phyloP scores from a whole-genome alignment of 257 asterid species.

The Lycium ferocissimum region DNA sequence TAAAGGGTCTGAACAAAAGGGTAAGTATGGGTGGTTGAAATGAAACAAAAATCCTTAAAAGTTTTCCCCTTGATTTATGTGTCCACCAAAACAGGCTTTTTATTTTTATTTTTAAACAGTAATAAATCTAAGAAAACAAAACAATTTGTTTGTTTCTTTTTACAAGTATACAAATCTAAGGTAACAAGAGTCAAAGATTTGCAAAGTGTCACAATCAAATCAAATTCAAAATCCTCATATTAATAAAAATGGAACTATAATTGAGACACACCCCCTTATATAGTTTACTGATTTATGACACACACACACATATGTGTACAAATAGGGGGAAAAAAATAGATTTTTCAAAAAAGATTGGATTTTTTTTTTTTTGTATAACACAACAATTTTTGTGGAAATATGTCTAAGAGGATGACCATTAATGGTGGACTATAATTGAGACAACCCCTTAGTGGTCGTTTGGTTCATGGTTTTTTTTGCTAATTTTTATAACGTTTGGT shows the following conservation, averaged over 20 bases:
- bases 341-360: background rate
- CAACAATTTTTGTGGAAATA: conserved; percentile 16
- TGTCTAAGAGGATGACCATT: background rate
- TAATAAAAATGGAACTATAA: background rate
- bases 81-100: conserved; percentile 32
- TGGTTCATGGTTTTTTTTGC: no score
- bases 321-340: background rate
- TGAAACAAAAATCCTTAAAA: conserved; percentile 63
- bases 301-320: background rate
- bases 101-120: background rate
- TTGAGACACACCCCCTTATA: background rate
- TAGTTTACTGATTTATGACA: background rate
- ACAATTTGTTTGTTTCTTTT: conserved; percentile 14
- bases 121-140: conserved; percentile 23
- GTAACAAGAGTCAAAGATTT: conserved; percentile 33
- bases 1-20: conserved; percentile 20
- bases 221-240: background rate
- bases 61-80: conserved; percentile 47
- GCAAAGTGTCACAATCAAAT: conserved; percentile 27
- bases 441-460: no score
- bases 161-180: background rate
- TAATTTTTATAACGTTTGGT: no score
- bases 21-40: conserved; percentile 40
- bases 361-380: conserved; percentile 6
- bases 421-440: no score